phyloP scores from a whole-genome alignment of 1,284 basidiomycete genomes.

The Pseudomicrostroma phylloplanum region DNA sequence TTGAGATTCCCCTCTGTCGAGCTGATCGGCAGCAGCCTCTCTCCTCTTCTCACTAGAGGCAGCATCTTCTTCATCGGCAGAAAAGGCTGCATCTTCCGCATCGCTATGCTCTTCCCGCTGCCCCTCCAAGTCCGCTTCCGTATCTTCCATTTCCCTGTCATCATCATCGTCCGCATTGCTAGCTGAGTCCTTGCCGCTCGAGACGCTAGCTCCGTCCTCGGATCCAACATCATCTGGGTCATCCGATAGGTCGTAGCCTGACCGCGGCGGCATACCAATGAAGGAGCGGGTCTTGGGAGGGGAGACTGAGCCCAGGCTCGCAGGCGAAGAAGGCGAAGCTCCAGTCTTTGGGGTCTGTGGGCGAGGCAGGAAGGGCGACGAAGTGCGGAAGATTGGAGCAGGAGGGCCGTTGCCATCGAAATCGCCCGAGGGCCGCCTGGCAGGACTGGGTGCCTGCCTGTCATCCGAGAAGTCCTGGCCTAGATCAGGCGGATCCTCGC shows the following conservation, averaged over 20 bases:
- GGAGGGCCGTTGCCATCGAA: conserved; percentile 23
- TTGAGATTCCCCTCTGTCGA: conserved; percentile 14
- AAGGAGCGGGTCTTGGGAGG: conserved; percentile 49
- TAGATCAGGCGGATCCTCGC: conserved; percentile 3
- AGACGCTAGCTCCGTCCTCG: conserved; percentile 33
- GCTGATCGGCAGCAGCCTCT: conserved; percentile 13
- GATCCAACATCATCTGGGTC: conserved; percentile 50
- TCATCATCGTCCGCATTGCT: conserved; percentile 29
- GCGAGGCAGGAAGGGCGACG: conserved; percentile 18
- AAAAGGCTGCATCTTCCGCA: neutral
- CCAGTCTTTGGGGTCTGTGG: conserved; percentile 8
- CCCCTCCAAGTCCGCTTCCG: conserved; percentile 12
- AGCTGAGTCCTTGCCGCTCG: conserved; percentile 26
- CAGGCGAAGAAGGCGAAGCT: conserved; percentile 7
- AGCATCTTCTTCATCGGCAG: neutral
- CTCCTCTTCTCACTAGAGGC: conserved; percentile 15
- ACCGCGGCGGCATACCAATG: conserved; percentile 49
- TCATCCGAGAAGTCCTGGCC: too few species aligned
- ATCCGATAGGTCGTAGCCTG: conserved; percentile 48
- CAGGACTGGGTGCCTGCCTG: conserved; percentile 14
- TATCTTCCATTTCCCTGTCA: conserved; percentile 24
- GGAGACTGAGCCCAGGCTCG: conserved; percentile 22
- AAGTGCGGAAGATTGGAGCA: conserved; percentile 25
- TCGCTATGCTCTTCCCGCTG: neutral
- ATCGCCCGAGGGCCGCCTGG: conserved; percentile 15